These are phyloP conservation scores for Arctostaphylos glauca DNA, from an alignment of 148 eudicot genomes.

Conservation along the genomic window DNA sequence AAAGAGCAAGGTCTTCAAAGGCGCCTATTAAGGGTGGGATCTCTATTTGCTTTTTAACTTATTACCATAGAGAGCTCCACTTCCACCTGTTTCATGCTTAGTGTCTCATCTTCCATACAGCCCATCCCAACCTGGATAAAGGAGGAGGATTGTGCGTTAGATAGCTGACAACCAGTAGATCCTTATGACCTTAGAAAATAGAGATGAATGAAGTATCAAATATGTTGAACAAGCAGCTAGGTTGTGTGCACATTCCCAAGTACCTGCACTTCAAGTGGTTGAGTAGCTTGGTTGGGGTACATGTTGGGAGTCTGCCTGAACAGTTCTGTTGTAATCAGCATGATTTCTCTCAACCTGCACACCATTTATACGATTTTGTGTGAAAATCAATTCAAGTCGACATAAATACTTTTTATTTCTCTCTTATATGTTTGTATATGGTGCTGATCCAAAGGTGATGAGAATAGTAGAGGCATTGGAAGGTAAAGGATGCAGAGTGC, in stretches of 20 bases:
- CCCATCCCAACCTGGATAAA: too few relatives aligned
- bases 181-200: not conserved
- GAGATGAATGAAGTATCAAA: not conserved
- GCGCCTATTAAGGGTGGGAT: constrained; percentile 78
- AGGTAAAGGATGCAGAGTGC: constrained; percentile 79
- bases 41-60: not conserved
- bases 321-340: not conserved
- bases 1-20: constrained; percentile 95
- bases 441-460: constrained; percentile 51
- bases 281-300: constrained; percentile 2
- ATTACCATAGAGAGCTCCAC: not conserved
- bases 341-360: not conserved
- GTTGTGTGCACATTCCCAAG: not conserved
- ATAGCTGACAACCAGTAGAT: too few relatives aligned
- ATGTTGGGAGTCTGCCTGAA: constrained; percentile 6
- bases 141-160: too few relatives aligned
- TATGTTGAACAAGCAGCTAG: not conserved
- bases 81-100: too few relatives aligned
- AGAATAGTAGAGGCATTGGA: constrained; percentile 94
- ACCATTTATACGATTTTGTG: not conserved
- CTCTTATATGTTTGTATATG: constrained; percentile 3
- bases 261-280: constrained; percentile 11
- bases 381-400: not conserved
- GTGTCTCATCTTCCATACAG: too few relatives aligned
- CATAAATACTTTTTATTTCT: not conserved